These are phyloP conservation scores for Rhynchosporium secalis DNA, from an alignment of 2,329 filamentous ascomycete species.

Conservation along the genomic window DNA sequence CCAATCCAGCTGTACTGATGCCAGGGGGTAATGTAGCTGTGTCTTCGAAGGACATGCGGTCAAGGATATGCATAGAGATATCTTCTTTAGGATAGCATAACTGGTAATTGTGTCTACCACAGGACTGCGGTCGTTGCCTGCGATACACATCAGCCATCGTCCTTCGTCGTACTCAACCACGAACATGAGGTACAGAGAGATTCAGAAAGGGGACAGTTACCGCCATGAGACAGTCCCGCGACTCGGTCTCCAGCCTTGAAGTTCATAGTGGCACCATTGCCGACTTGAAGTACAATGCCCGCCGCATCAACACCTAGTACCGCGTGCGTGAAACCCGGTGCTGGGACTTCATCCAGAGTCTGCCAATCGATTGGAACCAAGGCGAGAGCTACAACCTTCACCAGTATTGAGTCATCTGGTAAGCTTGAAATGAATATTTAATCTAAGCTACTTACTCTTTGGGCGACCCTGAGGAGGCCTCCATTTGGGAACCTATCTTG, in stretches of 20 bases:
- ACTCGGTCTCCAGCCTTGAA: conserved; percentile 32
- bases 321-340: conserved; percentile 13
- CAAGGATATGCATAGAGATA: conserved; percentile 46
- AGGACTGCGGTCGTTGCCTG: conserved; percentile 26
- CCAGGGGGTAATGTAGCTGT: conserved; percentile 40
- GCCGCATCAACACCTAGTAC: conserved; percentile 29
- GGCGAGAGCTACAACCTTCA: conserved; percentile 34
- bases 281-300: conserved; percentile 30
- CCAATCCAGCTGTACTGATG: conserved; percentile 25
- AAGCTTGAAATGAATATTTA: conserved; percentile 20
- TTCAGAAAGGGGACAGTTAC: conserved; percentile 14
- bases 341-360: conserved; percentile 27
- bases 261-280: conserved; percentile 25
- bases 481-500: conserved; percentile 1
- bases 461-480: conserved; percentile 17
- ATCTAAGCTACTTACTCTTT: conserved; percentile 3
- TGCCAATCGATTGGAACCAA: conserved; percentile 38
- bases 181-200: not conserved
- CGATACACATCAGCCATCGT: not conserved
- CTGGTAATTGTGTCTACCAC: conserved; percentile 33
- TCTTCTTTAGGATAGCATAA: conserved; percentile 40
- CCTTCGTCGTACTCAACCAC: not conserved
- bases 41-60: conserved; percentile 46
- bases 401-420: conserved; percentile 29
- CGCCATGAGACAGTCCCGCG: conserved; percentile 28